Evolutionary conservation across 805 yeast genomes (phyloP), one percentile per base, ranked within the genome.

Genomic region (Grigorovia transvaalensis): DNA sequence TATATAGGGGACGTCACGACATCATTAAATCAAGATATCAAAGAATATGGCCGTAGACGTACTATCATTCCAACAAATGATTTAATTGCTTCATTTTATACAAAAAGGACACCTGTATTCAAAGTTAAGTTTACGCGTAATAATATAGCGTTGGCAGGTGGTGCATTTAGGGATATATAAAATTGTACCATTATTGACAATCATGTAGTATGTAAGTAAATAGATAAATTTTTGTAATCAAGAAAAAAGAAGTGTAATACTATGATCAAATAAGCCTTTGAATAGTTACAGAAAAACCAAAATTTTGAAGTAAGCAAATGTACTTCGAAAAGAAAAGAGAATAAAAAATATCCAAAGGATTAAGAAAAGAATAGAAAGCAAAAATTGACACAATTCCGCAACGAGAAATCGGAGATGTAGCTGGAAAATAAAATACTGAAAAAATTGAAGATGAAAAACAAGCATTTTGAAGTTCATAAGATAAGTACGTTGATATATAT

Each of bases 81-180:
- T 67, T 95, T 91, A 61, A 78, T 93, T 81, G 89, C 95, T 4
- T 93, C 93, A 19, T 93, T 85, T 66, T 87, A 87, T 68, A 91
- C 99, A 0, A 93, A 89, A 70, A 84, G 83, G 68, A 89, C 97
- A 0, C 96, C 97, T 4, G 93, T 93, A 29, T 93, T 84, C 71
- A 88, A 87, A 60, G 95, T 93, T 40, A 89, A 85, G 62, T 91
- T 93, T 65, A 91, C 98, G 1, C 76, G 95, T 66, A 75, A 96
- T 54, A 93, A 93, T 70, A 71, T 93, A 58, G 90, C 96, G 59
- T 74, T 93, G 41, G 96, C 96, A 0, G 97, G 88, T 27, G 98
- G 99, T 50, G 93, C 93, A 2, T 88, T 85, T 60, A 68, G 71
- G 56, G 80, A 78, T 35, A 72, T 42, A 44, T 44, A 20, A 38